These are phyloP conservation scores for Fusarium sambucinum DNA, from an alignment of 2,329 filamentous ascomycete genomes.

Conservation along the genomic window DNA sequence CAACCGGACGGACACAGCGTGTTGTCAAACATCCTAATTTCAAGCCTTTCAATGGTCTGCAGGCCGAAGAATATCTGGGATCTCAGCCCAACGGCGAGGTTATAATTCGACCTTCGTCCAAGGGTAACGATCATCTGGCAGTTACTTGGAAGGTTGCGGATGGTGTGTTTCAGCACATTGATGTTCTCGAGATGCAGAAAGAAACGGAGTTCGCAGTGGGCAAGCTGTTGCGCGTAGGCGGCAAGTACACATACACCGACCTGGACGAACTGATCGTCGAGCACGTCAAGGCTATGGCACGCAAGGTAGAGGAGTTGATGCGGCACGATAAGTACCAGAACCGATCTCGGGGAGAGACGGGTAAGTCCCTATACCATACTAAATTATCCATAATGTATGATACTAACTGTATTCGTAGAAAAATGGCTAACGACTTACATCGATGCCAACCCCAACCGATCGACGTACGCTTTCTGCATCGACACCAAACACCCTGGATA, in stretches of 20 bases:
- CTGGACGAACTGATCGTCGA: slow-evolving; percentile 97
- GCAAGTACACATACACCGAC: slow-evolving; percentile 93
- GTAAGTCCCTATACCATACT: slow-evolving; percentile 68
- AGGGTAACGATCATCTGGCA: slow-evolving; percentile 93
- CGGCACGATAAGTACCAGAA: slow-evolving; percentile 93
- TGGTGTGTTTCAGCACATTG: slow-evolving; percentile 96
- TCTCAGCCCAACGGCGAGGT: slow-evolving; percentile 88
- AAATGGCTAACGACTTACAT: slow-evolving; percentile 97
- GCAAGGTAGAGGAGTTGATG: slow-evolving; percentile 97
- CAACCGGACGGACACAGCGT: slow-evolving; percentile 85
- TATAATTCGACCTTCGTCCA: slow-evolving; percentile 94
- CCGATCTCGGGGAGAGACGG: slow-evolving; percentile 82
- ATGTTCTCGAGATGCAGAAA: slow-evolving; percentile 96
- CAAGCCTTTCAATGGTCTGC: slow-evolving; percentile 89
- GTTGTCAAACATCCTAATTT: slow-evolving; percentile 99
- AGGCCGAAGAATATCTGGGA: slow-evolving; percentile 93
- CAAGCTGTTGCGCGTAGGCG: slow-evolving; percentile 83
- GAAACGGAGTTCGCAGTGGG: slow-evolving; percentile 97
- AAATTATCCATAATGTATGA: slow-evolving; percentile 1
- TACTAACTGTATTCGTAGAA: slow-evolving; percentile 66
- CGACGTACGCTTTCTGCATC: slow-evolving; percentile 95
- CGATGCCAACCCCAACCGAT: slow-evolving; percentile 93
- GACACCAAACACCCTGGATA: slow-evolving; percentile 92
- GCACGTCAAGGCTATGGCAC: slow-evolving; percentile 97
- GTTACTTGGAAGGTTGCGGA: slow-evolving; percentile 99